Base-by-base conservation (phyloP, 73 alveolate genomes). In the Diophrys appendiculata region DNA sequence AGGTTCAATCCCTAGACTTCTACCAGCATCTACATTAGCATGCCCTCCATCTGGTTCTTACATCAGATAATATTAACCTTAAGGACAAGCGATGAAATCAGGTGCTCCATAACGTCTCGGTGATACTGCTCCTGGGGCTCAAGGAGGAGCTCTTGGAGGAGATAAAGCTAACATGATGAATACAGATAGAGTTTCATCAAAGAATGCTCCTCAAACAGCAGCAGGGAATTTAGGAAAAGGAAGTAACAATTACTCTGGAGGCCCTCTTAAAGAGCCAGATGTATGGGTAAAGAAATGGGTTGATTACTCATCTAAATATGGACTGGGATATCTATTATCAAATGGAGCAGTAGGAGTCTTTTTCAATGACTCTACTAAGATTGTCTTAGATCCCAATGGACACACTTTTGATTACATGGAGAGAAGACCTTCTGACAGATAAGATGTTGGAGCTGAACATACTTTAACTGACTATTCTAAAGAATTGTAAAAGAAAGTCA, bases 21-120 rank as follows among this genome's bases (percentile, higher is more conserved):
- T 97, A 25, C 99, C 99, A 25, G 82, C 96, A 0, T 77, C 96
- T 33, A 96, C 99, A 3, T 73, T 97, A 73, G 97, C 95, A 54
- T 88, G 96, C 75, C 99, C 99, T 22, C 99, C 99, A 75, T 83
- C 98, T 1, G 92, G 96, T 0, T 82, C 97, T 5, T 96, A 96
- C 72, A 88, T 93, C 54, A 87, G 92, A 69, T 89, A 96, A 76
- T 96, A 43, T 43, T 18, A 43, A 43, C 60, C 60, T 18, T 43
- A 28, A 72, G 64, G 86, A 33, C 23, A 35, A 52, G 29, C 69
- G 52, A 76, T 30, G 24, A 35, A 27, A 76, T 70, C 68, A 54
- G 71, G 2, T 1, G 77, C 26, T 26, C 11, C 28, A 75, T 18
- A 60, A 26, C 32, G 11, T 25, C 53, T 29, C 1, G 77, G 52